phyloP scores from a whole-genome alignment of 2,329 filamentous ascomycete species.

The Teratosphaeria zuluensis region DNA sequence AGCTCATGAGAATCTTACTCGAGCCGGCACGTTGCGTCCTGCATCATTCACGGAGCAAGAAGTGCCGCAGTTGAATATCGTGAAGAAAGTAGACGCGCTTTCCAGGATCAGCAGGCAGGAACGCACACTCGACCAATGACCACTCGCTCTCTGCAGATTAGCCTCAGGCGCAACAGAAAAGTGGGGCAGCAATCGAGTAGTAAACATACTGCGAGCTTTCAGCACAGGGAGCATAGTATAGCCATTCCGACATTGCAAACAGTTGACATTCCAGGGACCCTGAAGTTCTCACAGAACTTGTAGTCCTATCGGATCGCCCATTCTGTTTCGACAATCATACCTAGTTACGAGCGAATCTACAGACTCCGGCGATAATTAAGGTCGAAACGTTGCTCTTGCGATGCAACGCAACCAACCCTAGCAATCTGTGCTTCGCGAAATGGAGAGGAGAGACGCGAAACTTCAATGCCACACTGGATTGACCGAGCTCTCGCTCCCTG shows the following conservation, averaged over 20 bases:
- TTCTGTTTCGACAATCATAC: too few relatives aligned
- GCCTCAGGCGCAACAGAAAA: neutral
- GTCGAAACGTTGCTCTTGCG: neutral
- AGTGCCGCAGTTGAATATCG: neutral
- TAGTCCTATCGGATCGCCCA: too few relatives aligned
- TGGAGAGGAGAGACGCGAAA: too few relatives aligned
- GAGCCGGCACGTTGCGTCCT: neutral
- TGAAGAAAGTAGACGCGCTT: neutral
- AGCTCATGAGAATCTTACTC: neutral
- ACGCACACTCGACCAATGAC: neutral
- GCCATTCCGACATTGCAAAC: too few relatives aligned
- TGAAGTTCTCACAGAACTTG: too few relatives aligned
- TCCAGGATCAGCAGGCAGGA: neutral
- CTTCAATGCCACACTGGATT: neutral
- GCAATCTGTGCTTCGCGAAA: neutral
- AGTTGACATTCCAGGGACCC: too few relatives aligned
- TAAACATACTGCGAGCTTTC: neutral
- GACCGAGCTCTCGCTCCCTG: neutral
- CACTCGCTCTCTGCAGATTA: neutral
- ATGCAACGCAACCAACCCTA: neutral
- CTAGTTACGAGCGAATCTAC: too few relatives aligned
- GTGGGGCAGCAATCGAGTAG: neutral
- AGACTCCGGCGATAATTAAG: too few relatives aligned
- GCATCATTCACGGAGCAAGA: neutral
- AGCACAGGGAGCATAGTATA: too few relatives aligned